Conservation (phyloP, 2,329 filamentous ascomycete genomes). For the Ilyonectria sp. region DNA sequence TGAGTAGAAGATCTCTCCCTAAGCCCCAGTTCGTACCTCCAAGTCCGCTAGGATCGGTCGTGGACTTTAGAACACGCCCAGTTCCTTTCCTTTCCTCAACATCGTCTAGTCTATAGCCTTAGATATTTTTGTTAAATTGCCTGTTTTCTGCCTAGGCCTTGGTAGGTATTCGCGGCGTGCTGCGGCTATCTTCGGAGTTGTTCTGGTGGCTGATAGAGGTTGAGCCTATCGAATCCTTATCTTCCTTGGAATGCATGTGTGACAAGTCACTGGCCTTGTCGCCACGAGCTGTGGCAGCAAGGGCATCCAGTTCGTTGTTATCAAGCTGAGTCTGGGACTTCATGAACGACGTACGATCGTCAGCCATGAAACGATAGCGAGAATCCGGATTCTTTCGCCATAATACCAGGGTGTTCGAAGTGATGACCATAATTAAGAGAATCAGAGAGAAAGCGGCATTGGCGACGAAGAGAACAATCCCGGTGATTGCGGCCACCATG, state of each 20-base stretch:
- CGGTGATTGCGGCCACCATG: conserved; percentile 88
- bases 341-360: conserved; percentile 97
- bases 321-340: conserved; percentile 89
- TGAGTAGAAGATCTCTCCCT: too few species aligned
- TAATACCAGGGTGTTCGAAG: conserved; percentile 76
- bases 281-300: conserved; percentile 91
- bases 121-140: too few species aligned
- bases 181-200: not conserved
- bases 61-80: too few species aligned
- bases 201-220: not conserved
- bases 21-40: too few species aligned
- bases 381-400: conserved; percentile 96
- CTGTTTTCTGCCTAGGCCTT: too few species aligned
- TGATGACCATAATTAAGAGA: conserved; percentile 82
- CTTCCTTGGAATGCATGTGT: not conserved
- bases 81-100: too few species aligned
- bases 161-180: too few species aligned
- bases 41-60: too few species aligned
- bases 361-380: conserved; percentile 94
- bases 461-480: conserved; percentile 88
- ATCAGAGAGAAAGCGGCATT: conserved; percentile 89
- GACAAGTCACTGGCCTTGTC: conserved; percentile 70
- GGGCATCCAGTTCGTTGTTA: conserved; percentile 85
- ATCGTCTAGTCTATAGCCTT: too few species aligned
- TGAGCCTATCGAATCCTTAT: not conserved